Percentiles rank a stretch among this genome's conserved stretches.
These are phyloP conservation scores for Syzygium oleosum DNA, from an alignment of 345 rosid genomes.

Conservation along the genomic window DNA sequence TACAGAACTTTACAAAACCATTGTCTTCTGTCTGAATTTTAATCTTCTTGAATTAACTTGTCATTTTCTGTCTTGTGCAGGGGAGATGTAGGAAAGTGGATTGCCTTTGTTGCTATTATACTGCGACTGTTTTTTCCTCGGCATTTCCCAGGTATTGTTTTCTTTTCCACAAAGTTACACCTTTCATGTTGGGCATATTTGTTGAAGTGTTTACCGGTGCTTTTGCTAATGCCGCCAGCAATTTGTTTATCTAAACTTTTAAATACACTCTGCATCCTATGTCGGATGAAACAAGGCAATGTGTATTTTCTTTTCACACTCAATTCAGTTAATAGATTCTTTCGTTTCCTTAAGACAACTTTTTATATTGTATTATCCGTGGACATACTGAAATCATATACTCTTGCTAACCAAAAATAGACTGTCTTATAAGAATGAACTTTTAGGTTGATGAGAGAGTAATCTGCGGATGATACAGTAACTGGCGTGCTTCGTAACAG, in stretches of 20 bases:
- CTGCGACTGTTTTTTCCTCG: constrained; percentile 74
- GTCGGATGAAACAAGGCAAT: neutral
- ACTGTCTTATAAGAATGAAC: neutral
- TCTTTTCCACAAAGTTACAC: neutral
- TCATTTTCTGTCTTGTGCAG: constrained; percentile 19
- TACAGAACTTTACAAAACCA: neutral
- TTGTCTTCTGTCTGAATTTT: neutral
- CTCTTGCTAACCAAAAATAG: neutral
- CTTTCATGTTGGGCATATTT: neutral
- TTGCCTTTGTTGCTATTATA: constrained; percentile 71
- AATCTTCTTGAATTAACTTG: neutral
- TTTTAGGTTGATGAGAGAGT: neutral
- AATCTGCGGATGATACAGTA: neutral
- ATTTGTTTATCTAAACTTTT: neutral
- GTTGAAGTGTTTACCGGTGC: neutral
- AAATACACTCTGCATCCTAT: neutral
- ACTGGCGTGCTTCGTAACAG: neutral
- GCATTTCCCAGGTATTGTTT: constrained; percentile 57
- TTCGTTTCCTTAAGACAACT: neutral
- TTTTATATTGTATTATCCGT: neutral
- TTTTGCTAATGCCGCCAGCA: neutral
- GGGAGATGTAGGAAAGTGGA: constrained; percentile 92
- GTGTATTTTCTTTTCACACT: neutral
- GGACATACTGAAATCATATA: neutral
- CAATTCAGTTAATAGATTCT: neutral